Evolutionary conservation across 805 yeast species (phyloP).

Genomic region (Maudiozyma bulderi): DNA sequence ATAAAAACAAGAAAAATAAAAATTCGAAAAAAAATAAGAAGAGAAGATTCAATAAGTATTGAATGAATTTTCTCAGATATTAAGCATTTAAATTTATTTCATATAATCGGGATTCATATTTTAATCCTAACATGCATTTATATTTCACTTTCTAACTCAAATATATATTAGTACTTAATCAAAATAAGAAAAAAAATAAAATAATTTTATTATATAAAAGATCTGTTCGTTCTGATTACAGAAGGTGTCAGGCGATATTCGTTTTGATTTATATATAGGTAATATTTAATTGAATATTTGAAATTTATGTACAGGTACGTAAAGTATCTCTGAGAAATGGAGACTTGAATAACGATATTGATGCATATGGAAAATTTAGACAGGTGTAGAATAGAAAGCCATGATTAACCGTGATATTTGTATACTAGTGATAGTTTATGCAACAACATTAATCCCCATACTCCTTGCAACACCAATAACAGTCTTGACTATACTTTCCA

Average conservation of each 20-base stretch:
- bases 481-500: slow-evolving; percentile 72
- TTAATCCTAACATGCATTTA: not conserved
- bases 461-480: slow-evolving; percentile 83
- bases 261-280: not conserved
- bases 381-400: too few relatives aligned
- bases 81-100: slow-evolving; percentile 2
- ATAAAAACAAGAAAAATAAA: slow-evolving; percentile 8
- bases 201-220: not conserved
- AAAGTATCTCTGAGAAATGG: not conserved
- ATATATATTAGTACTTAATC: not conserved
- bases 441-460: slow-evolving; percentile 76
- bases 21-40: slow-evolving; percentile 25
- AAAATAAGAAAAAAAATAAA: not conserved
- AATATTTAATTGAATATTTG: not conserved
- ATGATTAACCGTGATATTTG: not conserved
- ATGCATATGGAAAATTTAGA: too few relatives aligned
- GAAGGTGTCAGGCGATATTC: not conserved
- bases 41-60: slow-evolving; percentile 19
- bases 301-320: not conserved
- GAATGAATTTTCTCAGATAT: not conserved
- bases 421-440: slow-evolving; percentile 26
- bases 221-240: not conserved
- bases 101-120: not conserved
- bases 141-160: not conserved
- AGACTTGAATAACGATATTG: too few relatives aligned